Conservation (phyloP, 257 asterid species). For the Misopates orontium region DNA sequence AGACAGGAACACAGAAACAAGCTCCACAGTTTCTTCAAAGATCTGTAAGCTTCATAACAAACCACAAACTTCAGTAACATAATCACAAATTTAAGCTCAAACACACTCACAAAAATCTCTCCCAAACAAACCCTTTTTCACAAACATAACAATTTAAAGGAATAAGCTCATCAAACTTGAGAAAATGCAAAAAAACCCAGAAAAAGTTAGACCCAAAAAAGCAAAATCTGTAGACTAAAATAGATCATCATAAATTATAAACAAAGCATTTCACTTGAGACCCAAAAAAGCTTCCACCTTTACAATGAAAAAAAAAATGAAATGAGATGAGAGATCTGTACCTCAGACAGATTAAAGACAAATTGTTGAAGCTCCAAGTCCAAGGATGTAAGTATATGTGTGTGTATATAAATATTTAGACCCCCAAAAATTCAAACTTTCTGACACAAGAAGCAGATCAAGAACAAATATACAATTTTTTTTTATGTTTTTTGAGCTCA, state of each 20-base stretch:
- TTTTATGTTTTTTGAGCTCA: background rate
- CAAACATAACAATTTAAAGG: background rate
- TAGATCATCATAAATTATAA: background rate
- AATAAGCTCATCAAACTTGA: background rate
- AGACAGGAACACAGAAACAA: slow-evolving; percentile 18
- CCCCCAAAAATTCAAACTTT: slow-evolving; percentile 29
- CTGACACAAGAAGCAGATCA: slow-evolving; percentile 32
- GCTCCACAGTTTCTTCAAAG: slow-evolving; percentile 30
- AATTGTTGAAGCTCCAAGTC: slow-evolving; percentile 21
- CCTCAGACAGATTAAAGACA: slow-evolving; percentile 16
- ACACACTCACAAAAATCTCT: background rate
- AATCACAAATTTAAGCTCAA: slow-evolving; percentile 19
- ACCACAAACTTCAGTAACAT: slow-evolving; percentile 6
- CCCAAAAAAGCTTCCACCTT: slow-evolving; percentile 18
- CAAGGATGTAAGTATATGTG: slow-evolving; percentile 18
- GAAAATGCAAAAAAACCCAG: background rate
- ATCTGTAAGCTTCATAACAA: slow-evolving; percentile 36
- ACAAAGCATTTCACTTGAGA: background rate
- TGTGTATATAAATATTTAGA: slow-evolving; percentile 9
- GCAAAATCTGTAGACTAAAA: slow-evolving; percentile 8
- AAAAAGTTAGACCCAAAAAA: slow-evolving; percentile 15
- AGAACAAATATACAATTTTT: slow-evolving; percentile 21
- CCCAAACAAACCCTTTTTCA: background rate
- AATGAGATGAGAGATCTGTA: slow-evolving; percentile 36
- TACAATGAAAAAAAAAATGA: slow-evolving; percentile 17